A percentile compares a stretch with the other conserved stretches of the same genome.
Conservation (phyloP, 1,139 yeast species). For the Taphrina deformans region DNA sequence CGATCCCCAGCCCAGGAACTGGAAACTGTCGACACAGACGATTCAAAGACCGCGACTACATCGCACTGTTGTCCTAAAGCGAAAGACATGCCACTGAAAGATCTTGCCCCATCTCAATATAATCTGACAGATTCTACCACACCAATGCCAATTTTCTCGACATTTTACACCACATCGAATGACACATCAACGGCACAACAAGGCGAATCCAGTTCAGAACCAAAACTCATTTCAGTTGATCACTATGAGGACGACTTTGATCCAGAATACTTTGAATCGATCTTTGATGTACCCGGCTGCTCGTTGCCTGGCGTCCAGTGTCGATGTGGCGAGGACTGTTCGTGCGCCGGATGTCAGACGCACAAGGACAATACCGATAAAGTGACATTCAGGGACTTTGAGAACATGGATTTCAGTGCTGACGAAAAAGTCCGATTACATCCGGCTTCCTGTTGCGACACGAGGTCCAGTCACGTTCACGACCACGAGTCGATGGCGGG, state of each 20-base stretch:
- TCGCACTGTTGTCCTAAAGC: constrained; percentile 10
- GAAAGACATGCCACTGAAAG: constrained; percentile 13
- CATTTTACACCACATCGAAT: constrained; percentile 4
- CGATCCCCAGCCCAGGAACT: not conserved
- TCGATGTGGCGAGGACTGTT: constrained; percentile 27
- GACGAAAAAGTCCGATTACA: constrained; percentile 4
- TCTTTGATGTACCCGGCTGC: constrained; percentile 31
- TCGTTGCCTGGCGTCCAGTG: constrained; percentile 26
- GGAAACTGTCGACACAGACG: not conserved
- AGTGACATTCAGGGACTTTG: constrained; percentile 18
- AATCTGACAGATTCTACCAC: not conserved
- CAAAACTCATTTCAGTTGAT: constrained; percentile 6
- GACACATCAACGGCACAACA: not conserved
- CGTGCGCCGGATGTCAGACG: constrained; percentile 27
- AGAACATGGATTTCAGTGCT: constrained; percentile 22
- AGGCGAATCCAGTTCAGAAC: not conserved
- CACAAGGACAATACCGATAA: constrained; percentile 14
- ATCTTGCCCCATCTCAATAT: not conserved
- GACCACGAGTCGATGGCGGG: not conserved
- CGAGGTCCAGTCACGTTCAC: constrained; percentile 19
- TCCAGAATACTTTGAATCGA: constrained; percentile 18
- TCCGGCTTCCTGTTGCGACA: constrained; percentile 29
- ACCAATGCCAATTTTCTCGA: constrained; percentile 17
- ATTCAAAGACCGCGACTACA: not conserved
- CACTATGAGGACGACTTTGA: constrained; percentile 19